Evolutionary conservation across 2,329 filamentous ascomycete genomes (phyloP).

Genomic region (Exophiala xenobiotica): DNA sequence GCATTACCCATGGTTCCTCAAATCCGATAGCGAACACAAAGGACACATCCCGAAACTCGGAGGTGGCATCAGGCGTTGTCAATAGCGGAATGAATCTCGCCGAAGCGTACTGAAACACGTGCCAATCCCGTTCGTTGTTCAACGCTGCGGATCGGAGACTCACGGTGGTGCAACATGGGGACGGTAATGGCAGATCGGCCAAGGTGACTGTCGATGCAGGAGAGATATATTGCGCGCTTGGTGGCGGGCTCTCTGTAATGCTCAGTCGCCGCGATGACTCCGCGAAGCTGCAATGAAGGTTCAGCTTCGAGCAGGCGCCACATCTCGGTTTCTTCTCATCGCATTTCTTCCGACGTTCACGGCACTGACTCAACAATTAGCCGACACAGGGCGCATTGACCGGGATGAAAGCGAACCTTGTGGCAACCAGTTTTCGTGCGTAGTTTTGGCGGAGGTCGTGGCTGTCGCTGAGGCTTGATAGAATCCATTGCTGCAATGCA

Average conservation of each 20-base stretch:
- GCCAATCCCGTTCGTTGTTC: conserved; percentile 22
- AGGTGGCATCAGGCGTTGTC: conserved; percentile 17
- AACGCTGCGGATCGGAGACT: conserved; percentile 9
- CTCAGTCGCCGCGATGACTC: conserved; percentile 4
- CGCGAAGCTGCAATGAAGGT: conserved; percentile 32
- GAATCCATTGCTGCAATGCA: conserved; percentile 1
- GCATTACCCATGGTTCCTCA: conserved; percentile 23
- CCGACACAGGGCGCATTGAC: no score
- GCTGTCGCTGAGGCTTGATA: neutral
- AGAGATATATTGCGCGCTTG: no score
- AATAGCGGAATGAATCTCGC: conserved; percentile 17
- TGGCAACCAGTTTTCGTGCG: conserved; percentile 26
- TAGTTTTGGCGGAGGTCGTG: conserved; percentile 20
- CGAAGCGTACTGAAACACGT: conserved; percentile 22
- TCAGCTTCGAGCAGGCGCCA: conserved; percentile 24
- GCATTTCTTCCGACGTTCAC: conserved; percentile 32
- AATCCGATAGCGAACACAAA: conserved; percentile 18
- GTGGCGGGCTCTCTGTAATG: no score
- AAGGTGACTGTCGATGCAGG: no score
- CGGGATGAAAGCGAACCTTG: conserved; percentile 1
- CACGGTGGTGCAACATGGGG: conserved; percentile 2
- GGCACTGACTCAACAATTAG: no score
- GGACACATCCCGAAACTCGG: conserved; percentile 19
- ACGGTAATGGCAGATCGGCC: neutral
- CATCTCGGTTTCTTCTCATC: conserved; percentile 35